Evolutionary conservation across 139 green algal genomes (phyloP), one percentile per base, ranked within the genome.

Genomic region (Chlamydomonas schloesseri): DNA sequence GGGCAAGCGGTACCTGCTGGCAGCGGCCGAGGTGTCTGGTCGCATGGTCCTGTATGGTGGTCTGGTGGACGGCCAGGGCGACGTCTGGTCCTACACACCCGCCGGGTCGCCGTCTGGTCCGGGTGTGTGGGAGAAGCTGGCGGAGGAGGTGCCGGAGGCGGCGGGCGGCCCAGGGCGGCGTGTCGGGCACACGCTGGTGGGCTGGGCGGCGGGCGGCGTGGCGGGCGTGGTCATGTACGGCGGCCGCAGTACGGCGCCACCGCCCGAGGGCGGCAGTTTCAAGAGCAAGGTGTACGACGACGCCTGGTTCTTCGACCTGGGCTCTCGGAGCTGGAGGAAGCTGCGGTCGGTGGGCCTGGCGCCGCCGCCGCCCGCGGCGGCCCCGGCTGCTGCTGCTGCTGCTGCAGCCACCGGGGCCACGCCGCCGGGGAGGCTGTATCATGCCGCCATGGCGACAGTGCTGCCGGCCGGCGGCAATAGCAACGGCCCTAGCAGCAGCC

Each of bases 11-110:
- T 86, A 90, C 65, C 57, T 90, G 72, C 47, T 70, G 3, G 36
- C 34, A 20, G 79, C 29, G 20, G 37, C 70, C 21, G 77, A 76
- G 58, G 70, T 89, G 28, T 42, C 53, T 0, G 60, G 60, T 24
- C 57, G 47, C 2, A 33, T 90, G 11, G 18, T 92, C 6, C 17
- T 92, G 71, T 89, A 89, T 73, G 88, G 88, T 29, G 88, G 88
- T 18, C 68, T 80, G 72, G 23, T 14, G 2, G 78, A 84, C 0
- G 84, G 58, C 28, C 88, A 89, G 78, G 88, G 88, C 23, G 88
- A 92, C 31, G 80, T 92, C 28, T 92, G 88, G 88, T 36, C 55
- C 15, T 82, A 83, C 42, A 64, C 67, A 28, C 37, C 86, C 0
- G n/a, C 42, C 42, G 42, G n/a, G n/a, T 8, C 42, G 42, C 42